Evolutionary conservation across 2,329 filamentous ascomycete genomes (phyloP).

Genomic region (Ascochyta clinopodiicola): DNA sequence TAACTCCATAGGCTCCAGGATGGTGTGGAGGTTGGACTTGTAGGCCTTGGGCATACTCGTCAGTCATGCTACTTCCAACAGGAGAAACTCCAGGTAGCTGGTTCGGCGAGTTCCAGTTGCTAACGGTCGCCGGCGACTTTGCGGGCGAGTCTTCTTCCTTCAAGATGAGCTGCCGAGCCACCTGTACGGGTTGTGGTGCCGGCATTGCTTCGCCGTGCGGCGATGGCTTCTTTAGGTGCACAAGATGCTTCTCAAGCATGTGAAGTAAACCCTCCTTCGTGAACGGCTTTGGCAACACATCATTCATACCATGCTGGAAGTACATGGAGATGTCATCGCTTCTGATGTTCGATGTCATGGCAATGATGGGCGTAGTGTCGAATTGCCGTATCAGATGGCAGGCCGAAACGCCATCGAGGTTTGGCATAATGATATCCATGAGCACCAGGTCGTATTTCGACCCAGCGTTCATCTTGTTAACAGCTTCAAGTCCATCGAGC

Average conservation of each 20-base stretch:
- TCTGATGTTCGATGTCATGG: constrained; percentile 98
- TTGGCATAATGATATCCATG: constrained; percentile 87
- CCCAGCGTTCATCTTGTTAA: constrained; percentile 77
- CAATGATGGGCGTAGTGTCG: constrained; percentile 85
- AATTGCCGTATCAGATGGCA: constrained; percentile 92
- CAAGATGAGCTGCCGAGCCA: constrained; percentile 60
- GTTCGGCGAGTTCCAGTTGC: constrained; percentile 69
- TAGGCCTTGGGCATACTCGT: constrained; percentile 56
- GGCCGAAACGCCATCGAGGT: constrained; percentile 91
- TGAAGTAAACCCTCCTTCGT: constrained; percentile 81
- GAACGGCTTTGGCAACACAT: constrained; percentile 95
- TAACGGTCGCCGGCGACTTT: constrained; percentile 66
- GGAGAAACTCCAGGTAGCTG: constrained; percentile 65
- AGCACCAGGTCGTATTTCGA: constrained; percentile 67
- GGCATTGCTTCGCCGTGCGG: constrained; percentile 55
- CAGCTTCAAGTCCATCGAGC: constrained; percentile 88
- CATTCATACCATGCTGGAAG: constrained; percentile 94
- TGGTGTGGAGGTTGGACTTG: constrained; percentile 45
- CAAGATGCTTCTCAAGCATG: constrained; percentile 85
- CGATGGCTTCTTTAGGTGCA: constrained; percentile 75
- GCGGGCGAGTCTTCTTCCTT: constrained; percentile 69
- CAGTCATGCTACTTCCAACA: constrained; percentile 55
- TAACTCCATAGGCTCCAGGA: constrained; percentile 48
- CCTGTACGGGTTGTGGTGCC: constrained; percentile 57
- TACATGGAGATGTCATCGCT: constrained; percentile 97